phyloP scores from a whole-genome alignment of 176 grass and related monocot species.

The Metroxylon sagu region DNA sequence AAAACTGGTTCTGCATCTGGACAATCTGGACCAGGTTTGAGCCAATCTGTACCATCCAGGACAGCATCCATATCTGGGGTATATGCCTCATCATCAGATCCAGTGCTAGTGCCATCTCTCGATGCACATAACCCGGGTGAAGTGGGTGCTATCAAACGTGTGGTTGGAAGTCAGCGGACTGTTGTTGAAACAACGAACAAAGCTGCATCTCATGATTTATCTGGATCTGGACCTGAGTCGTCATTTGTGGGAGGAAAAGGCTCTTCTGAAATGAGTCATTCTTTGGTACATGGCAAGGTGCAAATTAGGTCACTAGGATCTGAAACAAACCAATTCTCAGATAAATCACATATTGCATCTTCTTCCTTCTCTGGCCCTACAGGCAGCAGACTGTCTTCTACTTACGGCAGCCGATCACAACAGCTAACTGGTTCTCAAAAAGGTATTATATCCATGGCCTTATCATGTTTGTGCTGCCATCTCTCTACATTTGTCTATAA shows the following conservation, averaged over 20 bases:
- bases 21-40: conserved; percentile 8
- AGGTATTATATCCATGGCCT: conserved; percentile 28
- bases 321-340: conserved; percentile 20
- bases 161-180: conserved; percentile 26
- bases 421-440: conserved; percentile 36
- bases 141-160: conserved; percentile 28
- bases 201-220: conserved; percentile 12
- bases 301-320: conserved; percentile 9
- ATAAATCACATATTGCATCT: conserved; percentile 26
- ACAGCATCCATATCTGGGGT: conserved; percentile 6
- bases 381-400: conserved; percentile 19
- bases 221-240: neutral
- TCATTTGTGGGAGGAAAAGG: neutral
- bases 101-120: conserved; percentile 22
- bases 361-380: conserved; percentile 19
- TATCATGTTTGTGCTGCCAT: conserved; percentile 1
- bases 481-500: conserved; percentile 2
- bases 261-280: neutral
- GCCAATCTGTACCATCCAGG: too few species aligned
- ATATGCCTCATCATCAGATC: conserved; percentile 25
- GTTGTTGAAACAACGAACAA: neutral
- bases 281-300: neutral
- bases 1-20: conserved; percentile 14
- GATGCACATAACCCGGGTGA: conserved; percentile 17
- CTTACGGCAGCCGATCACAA: conserved; percentile 48